phyloP scores from a whole-genome alignment of 2,329 filamentous ascomycete species.

The Xylariaceae sp. region DNA sequence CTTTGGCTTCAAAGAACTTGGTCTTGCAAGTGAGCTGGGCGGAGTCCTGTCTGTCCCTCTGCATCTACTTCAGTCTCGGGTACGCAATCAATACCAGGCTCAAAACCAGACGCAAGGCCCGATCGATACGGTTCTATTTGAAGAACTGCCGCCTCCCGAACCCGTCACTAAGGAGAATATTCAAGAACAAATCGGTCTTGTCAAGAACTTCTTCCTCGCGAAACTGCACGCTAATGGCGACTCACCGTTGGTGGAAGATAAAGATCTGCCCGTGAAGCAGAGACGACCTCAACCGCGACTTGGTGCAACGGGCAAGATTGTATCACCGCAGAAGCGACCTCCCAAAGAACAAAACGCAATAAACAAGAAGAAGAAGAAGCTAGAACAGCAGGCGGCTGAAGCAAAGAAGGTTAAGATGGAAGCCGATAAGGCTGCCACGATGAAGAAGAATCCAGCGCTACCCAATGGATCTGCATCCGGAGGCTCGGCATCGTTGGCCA shows the following conservation, averaged over 20 bases:
- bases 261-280: constrained; percentile 93
- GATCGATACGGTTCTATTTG: constrained; percentile 66
- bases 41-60: constrained; percentile 89
- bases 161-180: constrained; percentile 81
- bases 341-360: constrained; percentile 82
- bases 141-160: constrained; percentile 71
- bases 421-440: constrained; percentile 49
- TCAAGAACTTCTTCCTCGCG: constrained; percentile 88
- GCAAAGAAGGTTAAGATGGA: constrained; percentile 47
- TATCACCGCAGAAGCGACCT: constrained; percentile 80
- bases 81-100: constrained; percentile 83
- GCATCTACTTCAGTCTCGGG: constrained; percentile 89
- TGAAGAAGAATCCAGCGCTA: constrained; percentile 56
- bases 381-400: constrained; percentile 64
- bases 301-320: constrained; percentile 81
- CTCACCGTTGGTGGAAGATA: constrained; percentile 87
- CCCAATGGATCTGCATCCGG: constrained; percentile 42
- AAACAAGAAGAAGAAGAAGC: constrained; percentile 87
- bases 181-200: constrained; percentile 80
- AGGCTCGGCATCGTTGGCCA: constrained; percentile 47
- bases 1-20: constrained; percentile 96
- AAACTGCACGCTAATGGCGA: constrained; percentile 86
- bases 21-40: constrained; percentile 89
- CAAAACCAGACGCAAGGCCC: constrained; percentile 69
- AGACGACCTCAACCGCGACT: constrained; percentile 72